These are phyloP conservation scores for Mediolabrus comicus DNA, from an alignment of 108 stramenopile species.

Conservation along the genomic window DNA sequence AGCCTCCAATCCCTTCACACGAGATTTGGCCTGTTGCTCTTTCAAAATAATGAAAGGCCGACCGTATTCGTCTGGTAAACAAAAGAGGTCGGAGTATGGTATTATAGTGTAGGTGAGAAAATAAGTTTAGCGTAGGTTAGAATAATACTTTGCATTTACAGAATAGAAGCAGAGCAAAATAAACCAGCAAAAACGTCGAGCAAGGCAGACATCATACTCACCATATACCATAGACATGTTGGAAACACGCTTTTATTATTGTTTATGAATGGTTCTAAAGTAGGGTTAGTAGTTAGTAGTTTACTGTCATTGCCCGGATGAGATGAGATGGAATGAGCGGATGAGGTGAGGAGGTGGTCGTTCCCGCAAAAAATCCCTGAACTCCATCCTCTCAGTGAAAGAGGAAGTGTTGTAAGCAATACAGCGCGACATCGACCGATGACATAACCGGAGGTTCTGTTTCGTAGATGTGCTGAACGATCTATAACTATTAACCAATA, in stretches of 20 bases:
- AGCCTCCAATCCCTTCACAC: slow-evolving; percentile 97
- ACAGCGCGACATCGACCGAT: too few relatives aligned
- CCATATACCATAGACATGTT: slow-evolving; percentile 52
- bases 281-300: background rate
- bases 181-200: background rate
- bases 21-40: slow-evolving; percentile 96
- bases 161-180: too few relatives aligned
- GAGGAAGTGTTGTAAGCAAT: too few relatives aligned
- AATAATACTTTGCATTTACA: too few relatives aligned
- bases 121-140: background rate
- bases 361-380: background rate
- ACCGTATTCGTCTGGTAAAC: slow-evolving; percentile 95
- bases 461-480: too few relatives aligned
- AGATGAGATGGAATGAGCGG: background rate
- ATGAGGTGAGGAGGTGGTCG: background rate
- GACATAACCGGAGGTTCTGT: too few relatives aligned
- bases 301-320: background rate
- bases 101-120: too few relatives aligned
- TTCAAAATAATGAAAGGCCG: slow-evolving; percentile 98
- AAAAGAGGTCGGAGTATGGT: background rate
- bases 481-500: too few relatives aligned
- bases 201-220: slow-evolving; percentile 5
- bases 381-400: too few relatives aligned
- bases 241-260: background rate
- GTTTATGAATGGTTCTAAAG: background rate